Evolutionary conservation across 1,284 basidiomycete species (phyloP).

Genomic region (Puccinia novopanici): DNA sequence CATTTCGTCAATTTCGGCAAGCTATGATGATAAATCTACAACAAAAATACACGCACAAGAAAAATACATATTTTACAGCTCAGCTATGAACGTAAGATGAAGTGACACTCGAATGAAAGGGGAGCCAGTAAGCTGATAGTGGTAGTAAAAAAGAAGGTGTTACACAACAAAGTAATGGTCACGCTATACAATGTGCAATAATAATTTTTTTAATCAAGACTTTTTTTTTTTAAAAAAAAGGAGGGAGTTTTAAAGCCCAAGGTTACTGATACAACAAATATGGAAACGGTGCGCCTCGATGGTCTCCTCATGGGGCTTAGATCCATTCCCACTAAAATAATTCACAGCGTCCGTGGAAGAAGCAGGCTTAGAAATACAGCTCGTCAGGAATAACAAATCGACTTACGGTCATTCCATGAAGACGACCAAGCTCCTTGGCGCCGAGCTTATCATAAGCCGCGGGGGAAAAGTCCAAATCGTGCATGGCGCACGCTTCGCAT

Average conservation of each 20-base stretch:
- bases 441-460: constrained; percentile 64
- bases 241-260: not conserved
- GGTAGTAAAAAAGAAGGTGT: not conserved
- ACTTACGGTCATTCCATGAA: constrained; percentile 60
- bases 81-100: not conserved
- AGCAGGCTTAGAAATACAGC: not conserved
- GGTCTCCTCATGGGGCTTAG: not conserved
- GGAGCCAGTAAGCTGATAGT: not conserved
- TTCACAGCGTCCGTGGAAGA: not conserved
- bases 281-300: not conserved
- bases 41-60: not conserved
- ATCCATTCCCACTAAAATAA: constrained; percentile 20
- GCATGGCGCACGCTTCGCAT: constrained; percentile 65
- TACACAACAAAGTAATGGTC: not conserved
- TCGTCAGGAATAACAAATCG: not conserved
- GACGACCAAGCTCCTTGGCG: constrained; percentile 63
- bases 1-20: not conserved
- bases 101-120: not conserved
- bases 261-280: not conserved
- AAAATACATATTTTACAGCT: not conserved
- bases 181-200: too few species aligned
- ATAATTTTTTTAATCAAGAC: not conserved
- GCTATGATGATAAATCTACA: not conserved
- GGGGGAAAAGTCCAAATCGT: constrained; percentile 65
- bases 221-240: not conserved